phyloP scores from a whole-genome alignment of 2,329 filamentous ascomycete species.

The Decorospora gaudefroyi region DNA sequence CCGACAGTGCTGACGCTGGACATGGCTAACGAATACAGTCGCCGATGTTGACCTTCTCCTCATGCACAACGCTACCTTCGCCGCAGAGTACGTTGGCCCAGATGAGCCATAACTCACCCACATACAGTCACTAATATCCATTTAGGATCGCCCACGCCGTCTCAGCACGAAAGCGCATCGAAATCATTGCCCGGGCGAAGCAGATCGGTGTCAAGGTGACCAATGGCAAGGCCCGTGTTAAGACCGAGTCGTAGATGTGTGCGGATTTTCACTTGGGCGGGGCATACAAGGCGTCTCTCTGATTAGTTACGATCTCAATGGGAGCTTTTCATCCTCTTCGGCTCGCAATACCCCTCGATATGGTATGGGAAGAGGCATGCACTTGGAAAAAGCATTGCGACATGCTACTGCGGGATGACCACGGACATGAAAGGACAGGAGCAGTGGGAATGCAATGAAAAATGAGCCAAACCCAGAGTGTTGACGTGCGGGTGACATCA shows the following conservation, averaged over 20 bases:
- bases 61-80: slow-evolving; percentile 99
- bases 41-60: slow-evolving; percentile 95
- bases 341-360: slow-evolving; percentile 28
- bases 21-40: slow-evolving; percentile 47
- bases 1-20: not conserved
- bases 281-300: slow-evolving; percentile 48
- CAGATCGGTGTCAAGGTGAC: slow-evolving; percentile 99
- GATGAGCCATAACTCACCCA: not conserved
- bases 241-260: slow-evolving; percentile 73
- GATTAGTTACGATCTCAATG: slow-evolving; percentile 47
- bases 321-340: slow-evolving; percentile 39
- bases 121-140: slow-evolving; percentile 21
- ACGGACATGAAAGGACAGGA: slow-evolving; percentile 23
- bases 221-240: slow-evolving; percentile 98
- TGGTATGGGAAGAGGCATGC: slow-evolving; percentile 33
- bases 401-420: slow-evolving; percentile 24
- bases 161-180: slow-evolving; percentile 97
- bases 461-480: slow-evolving; percentile 27
- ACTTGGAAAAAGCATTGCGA: slow-evolving; percentile 39
- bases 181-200: slow-evolving; percentile 97
- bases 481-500: not conserved
- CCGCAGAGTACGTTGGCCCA: slow-evolving; percentile 78
- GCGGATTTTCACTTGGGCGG: slow-evolving; percentile 37
- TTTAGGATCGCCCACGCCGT: slow-evolving; percentile 99
- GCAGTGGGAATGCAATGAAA: slow-evolving; percentile 37